Evolutionary conservation across 2,329 filamentous ascomycete species (phyloP), one percentile per base, ranked within the genome.

Genomic region (Aureobasidium leucospermi): DNA sequence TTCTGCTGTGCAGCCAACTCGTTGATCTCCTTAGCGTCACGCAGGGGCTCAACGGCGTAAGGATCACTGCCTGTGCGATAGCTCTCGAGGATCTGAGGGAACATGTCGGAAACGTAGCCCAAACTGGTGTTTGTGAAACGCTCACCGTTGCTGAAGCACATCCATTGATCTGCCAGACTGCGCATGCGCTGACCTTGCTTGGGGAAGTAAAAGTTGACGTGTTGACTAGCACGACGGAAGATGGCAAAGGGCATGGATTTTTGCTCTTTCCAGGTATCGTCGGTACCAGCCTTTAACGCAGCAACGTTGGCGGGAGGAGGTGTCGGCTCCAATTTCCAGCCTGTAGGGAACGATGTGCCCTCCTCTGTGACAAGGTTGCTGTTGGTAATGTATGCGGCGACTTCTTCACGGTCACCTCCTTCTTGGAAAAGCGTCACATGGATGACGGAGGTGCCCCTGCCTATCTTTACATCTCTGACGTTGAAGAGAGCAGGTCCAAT

Each of bases 81-180:
- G 4, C 61, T 63, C 70, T 89, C 85, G 13, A 88, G 71, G 28
- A 88, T 77, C 68, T 85, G 82, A 2, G 86, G 86, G 64, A 86
- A 89, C 68, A 84, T 83, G 69, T 93, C 89, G 16, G 79, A 78
- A 6, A 90, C 74, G 65, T 82, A 90, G 0, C 83, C 86, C 1
- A 92, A 74, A 1, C 79, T 77, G 3, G 80, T 79, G 64, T 87
- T 80, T 1, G 82, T 89, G 75, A 88, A 89, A 62, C 83, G 82
- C 61, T 82, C 81, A 1, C 80, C 79, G 13, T 81, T 83, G 1
- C 76, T 71, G 58, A 88, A 79, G 29, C 82, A 79, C 3, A 88
- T 74, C 88, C 88, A 92, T 69, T 88, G 78, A 67, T 90, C 87
- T 4, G 82, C 75, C 32, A 75, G 68, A 49, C 71, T 73, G 10